Evolutionary conservation across 306 rosid genomes (phyloP), one percentile per base, ranked within the genome.

Genomic region (Vigna radiata): DNA sequence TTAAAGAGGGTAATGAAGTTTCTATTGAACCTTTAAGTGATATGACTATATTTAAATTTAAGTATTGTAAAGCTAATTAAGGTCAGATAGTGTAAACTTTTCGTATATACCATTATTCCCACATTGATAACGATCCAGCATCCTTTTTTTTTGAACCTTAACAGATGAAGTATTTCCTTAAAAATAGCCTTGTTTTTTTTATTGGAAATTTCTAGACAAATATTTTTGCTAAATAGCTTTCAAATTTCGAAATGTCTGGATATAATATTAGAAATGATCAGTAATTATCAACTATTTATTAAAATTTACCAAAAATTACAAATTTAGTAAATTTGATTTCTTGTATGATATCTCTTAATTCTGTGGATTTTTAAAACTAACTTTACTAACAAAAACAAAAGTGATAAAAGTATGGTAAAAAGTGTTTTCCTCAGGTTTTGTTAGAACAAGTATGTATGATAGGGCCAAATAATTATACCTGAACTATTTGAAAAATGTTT

Each of bases 381-480:
- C 2, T 36, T 41, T 41, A 41, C 10, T 41, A 8, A 41, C 4
- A 43, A 43, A 9, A 43, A 25, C 27, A 25, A 43, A 43, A 43
- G 14, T 9, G 14, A 0, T 43, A 43, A 0, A 10, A 43, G 4
- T 10, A 11, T 43, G 48, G 11, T 11, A 43, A 11, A 36, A 36
- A 6, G 41, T 36, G 41, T 36, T 36, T 36, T 3, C 4, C 5
- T 9, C 1, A 4, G 4, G 14, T 13, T 14, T 4, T 47, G 1
- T 9, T n/a, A 4, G 2, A 65, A 18, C 12, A 11, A 17, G 10
- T 11, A 10, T 29, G 33, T 18, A 10, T 29, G 50, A 41, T 2
- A 65, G 53, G 50, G 70, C 21, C 72, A 67, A 67, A 67, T 67
- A 5, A 23, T 23, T 39, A 67, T 44, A 46, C 58, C 76, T 64